These are phyloP conservation scores for Nicotiana paniculata DNA, from an alignment of 257 asterid species.

Conservation along the genomic window DNA sequence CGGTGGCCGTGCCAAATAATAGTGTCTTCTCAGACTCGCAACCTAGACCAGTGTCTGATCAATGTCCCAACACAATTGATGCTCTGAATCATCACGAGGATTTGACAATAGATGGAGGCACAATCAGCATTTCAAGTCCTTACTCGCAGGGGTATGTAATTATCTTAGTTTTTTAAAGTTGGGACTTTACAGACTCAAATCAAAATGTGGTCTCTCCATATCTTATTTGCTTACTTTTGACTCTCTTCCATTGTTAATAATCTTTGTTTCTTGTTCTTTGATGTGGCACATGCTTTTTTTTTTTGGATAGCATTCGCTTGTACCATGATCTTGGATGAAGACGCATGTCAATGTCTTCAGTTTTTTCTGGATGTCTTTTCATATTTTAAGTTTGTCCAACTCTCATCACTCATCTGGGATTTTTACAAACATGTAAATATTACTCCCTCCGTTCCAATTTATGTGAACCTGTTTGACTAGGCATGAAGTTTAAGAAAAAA, in stretches of 20 bases:
- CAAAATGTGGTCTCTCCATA: not conserved
- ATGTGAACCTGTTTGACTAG: no score
- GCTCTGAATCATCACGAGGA: slow-evolving; percentile 49
- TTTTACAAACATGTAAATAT: not conserved
- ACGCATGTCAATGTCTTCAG: not conserved
- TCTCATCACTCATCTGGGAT: not conserved
- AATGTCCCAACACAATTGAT: slow-evolving; percentile 35
- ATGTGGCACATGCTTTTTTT: not conserved
- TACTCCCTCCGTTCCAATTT: no score
- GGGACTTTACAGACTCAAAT: not conserved
- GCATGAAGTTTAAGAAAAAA: no score
- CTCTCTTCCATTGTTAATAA: not conserved
- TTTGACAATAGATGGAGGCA: slow-evolving; percentile 73
- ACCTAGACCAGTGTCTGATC: slow-evolving; percentile 50
- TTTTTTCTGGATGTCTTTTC: not conserved
- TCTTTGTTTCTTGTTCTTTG: slow-evolving; percentile 1
- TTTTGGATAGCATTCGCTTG: not conserved
- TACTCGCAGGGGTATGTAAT: slow-evolving; percentile 79
- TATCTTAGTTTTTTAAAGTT: not conserved
- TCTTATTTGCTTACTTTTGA: not conserved
- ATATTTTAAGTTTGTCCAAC: not conserved
- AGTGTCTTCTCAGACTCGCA: slow-evolving; percentile 43
- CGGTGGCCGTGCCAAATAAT: slow-evolving; percentile 26
- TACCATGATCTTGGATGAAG: not conserved
- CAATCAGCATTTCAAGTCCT: slow-evolving; percentile 74